Conservation (phyloP, 306 rosid species). For the Cicer yamashitae region DNA sequence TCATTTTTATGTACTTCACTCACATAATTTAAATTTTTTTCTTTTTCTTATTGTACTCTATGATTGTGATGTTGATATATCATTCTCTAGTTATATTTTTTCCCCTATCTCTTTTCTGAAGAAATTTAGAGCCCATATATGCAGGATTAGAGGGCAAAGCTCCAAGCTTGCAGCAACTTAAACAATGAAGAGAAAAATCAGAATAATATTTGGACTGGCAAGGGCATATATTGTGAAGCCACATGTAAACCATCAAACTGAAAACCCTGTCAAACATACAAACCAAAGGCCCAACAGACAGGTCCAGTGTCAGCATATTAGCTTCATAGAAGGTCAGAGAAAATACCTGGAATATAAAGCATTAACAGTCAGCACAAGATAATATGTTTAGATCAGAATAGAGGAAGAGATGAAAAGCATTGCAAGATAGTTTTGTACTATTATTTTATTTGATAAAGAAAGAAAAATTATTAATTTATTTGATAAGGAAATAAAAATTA, state of each 20-base stretch:
- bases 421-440: conserved; percentile 1
- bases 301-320: conserved; percentile 84
- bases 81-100: neutral
- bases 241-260: conserved; percentile 54
- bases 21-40: neutral
- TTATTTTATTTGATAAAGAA: neutral
- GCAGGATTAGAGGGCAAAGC: conserved; percentile 37
- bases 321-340: conserved; percentile 97
- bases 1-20: neutral
- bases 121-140: conserved; percentile 25
- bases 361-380: conserved; percentile 66
- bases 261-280: conserved; percentile 85
- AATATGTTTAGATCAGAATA: conserved; percentile 34
- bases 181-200: conserved; percentile 42
- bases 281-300: conserved; percentile 83
- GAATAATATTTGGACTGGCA: conserved; percentile 47
- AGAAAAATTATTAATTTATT: conserved; percentile 20
- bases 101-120: conserved; percentile 36
- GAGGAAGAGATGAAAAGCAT: conserved; percentile 34
- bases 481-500: conserved; percentile 31
- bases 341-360: conserved; percentile 97
- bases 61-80: conserved; percentile 10
- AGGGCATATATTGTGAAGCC: conserved; percentile 49
- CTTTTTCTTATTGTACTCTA: conserved; percentile 5
- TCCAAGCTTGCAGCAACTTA: conserved; percentile 24